Base-by-base conservation (phyloP, 139 green algal species). In the Chlamydomonas sp. region DNA sequence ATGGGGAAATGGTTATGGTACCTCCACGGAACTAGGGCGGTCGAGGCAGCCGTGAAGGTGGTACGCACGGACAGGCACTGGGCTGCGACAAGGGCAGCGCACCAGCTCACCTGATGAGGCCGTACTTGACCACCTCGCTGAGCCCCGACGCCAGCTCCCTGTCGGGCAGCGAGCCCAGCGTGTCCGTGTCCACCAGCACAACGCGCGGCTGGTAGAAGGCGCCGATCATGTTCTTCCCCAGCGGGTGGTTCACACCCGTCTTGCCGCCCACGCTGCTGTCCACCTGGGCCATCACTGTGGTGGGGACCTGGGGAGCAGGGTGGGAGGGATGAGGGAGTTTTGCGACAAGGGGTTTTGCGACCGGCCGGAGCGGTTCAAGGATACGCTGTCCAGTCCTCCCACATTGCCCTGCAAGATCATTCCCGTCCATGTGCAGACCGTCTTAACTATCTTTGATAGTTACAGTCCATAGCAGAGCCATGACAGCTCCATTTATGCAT, bases 201-300 rank as follows among this genome's bases (percentile, higher is more conserved):
- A 91, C 95, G 61, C 88, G 93, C 3, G 96, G 96, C 93, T 99
- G 97, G 94, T 99, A 98, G 88, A 99, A 99, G 5, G 98, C 98
- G 58, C 98, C 98, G 80, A 99, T 99, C 98, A 99, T 99, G 95
- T 99, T 99, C 92, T 99, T 99, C 77, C 97, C 98, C 85, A 99
- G 90, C 5, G 98, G 95, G 91, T 99, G 98, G 94, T 99, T 99
- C 7, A 99, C 98, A 71, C 94, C 94, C 8, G 98, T 99, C 90
- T 99, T 99, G 89, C 98, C 98, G 49, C 98, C 98, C 15, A 99
- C 98, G 18, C 96, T 99, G 4, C 95, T 98, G 90, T 99, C 98
- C 57, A 99, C 98, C 90, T 98, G 97, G 0, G 98, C 92, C 97
- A 99, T 99, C 57, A 99, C 95, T 0, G 98, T 99, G 10, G 98